Base-by-base conservation (phyloP, 495 filamentous ascomycete genomes). In the Aspergillus panamensis region DNA sequence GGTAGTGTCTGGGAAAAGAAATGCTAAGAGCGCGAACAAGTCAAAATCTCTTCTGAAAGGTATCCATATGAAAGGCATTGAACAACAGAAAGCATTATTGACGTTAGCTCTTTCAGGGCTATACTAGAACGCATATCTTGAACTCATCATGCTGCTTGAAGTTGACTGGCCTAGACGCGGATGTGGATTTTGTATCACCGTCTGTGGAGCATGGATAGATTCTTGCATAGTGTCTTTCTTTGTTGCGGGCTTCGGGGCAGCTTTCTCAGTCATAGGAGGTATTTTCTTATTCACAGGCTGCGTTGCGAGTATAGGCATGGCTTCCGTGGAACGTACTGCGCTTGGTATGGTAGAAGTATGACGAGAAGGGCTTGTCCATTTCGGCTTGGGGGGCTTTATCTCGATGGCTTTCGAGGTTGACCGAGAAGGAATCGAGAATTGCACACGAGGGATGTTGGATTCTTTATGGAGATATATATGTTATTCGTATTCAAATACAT, bases 191-290 rank as follows among this genome's bases (percentile, higher is more conserved):
- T 39, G 35, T 8, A 13, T 8, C 14, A 13, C 35, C 10, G 35
- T 39, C 47, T 61, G 56, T 1, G 60, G 64, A 0, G 64, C 58
- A 50, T 63, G 55, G 0, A 66, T 60, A 6, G 60, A 66, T 16
- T 58, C 32, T 32, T 58, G 57, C 19, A 65, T 51, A 14, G 54
- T 33, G 31, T 32, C 17, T 42, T 3, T 57, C 13, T 4, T n/a
- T 47, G n/a, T 37, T 25, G 29, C 29, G 17, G 17, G 6, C 40
- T 48, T 48, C 5, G 20, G 29, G 8, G 1, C 21, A 35, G 20
- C 21, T 13, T 47, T 44, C 7, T 25, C 30, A 31, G 35, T 4
- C 10, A 32, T 54, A 16, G 33, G 6, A 20, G n/a, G 9, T 3
- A 16, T 29, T 6, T 25, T 12, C 30, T 10, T 29, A 25, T 58